Evolutionary conservation across 768 basidiomycete genomes (phyloP), one percentile per base, ranked within the genome.

Genomic region (Lactifluus pinguis): DNA sequence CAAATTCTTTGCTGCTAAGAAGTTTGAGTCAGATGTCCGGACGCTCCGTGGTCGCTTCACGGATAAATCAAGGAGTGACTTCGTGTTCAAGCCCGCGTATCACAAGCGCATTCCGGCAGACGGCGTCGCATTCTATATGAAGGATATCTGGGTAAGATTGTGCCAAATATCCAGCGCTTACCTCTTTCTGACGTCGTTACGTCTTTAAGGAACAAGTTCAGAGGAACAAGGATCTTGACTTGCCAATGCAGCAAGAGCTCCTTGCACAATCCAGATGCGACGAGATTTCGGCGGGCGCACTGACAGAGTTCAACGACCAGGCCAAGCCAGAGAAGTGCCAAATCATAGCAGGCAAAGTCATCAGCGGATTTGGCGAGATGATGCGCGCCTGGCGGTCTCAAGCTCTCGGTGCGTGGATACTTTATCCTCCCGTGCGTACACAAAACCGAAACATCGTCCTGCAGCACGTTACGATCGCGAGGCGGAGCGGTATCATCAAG

Each of bases 41-140:
- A 75, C 80, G 10, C 76, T 98, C 29, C 79, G 94, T 45, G 81
- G 78, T 58, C 82, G 92, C 34, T 99, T 99, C 69, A 79, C 79
- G 38, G 81, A 89, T 72, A 85, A 87, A 68, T 74, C 79, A 34
- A 74, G 79, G 41, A 71, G 80, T 0, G 84, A 86, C 60, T 95
- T 85, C 66, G 75, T 97, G 48, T 98, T 99, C 82, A 94, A 91
- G 73, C 85, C 92, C 2, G 79, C 79, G 10, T 99, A 98, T 71
- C 97, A 98, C 73, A 98, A 98, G 72, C 83, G 95, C 17, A 98
- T 99, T 62, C 97, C 97, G 0, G 97, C 97, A 0, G 97, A 99
- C 70, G 97, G 97, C 61, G 92, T 93, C 34, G 85, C 89, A 2
- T 89, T 93, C 70, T 99, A 98, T 70, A 98, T 98, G 93, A 89